Percentiles rank a stretch among this genome's conserved stretches.
Evolutionary conservation across 495 filamentous ascomycete species (phyloP).

Genomic region (Echria macrotheca): DNA sequence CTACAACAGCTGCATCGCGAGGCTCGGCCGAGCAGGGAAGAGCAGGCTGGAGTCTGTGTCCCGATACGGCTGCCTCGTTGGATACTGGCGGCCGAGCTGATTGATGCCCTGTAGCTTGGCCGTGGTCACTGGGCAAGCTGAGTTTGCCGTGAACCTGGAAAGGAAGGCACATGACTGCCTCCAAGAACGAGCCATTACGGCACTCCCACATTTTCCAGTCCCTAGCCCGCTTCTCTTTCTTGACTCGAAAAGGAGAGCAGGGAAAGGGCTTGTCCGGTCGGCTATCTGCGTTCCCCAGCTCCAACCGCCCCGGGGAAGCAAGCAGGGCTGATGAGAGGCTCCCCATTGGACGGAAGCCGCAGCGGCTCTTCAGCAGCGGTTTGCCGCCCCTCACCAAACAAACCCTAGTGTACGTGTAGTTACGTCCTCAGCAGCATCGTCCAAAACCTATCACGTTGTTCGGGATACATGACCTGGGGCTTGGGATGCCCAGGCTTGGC

Average conservation of each 20-base stretch:
- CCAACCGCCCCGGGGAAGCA: not conserved
- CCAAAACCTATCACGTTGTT: too few species aligned
- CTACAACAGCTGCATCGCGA: not conserved
- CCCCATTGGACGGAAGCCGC: constrained; percentile 6
- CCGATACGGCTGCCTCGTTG: too few species aligned
- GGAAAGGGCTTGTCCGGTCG: not conserved
- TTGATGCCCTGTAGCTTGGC: not conserved
- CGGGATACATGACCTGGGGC: constrained; percentile 16
- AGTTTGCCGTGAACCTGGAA: not conserved
- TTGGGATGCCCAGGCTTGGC: constrained; percentile 28
- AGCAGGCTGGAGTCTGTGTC: not conserved
- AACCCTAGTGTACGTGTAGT: not conserved
- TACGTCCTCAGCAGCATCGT: too few species aligned
- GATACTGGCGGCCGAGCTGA: not conserved
- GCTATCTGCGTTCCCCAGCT: not conserved
- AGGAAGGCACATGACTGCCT: constrained; percentile 15
- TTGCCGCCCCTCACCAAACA: not conserved
- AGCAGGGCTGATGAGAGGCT: constrained; percentile 5
- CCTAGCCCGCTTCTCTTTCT: too few species aligned
- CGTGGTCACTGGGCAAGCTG: constrained; percentile 7
- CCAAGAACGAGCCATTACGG: constrained; percentile 2
- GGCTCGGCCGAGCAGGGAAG: not conserved
- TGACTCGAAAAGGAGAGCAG: constrained; percentile 3
- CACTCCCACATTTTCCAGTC: constrained; percentile 3
- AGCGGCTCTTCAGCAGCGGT: constrained; percentile 3